Evolutionary conservation across 139 green algal species (phyloP).

Genomic region (Chlamydomonas applanata): DNA sequence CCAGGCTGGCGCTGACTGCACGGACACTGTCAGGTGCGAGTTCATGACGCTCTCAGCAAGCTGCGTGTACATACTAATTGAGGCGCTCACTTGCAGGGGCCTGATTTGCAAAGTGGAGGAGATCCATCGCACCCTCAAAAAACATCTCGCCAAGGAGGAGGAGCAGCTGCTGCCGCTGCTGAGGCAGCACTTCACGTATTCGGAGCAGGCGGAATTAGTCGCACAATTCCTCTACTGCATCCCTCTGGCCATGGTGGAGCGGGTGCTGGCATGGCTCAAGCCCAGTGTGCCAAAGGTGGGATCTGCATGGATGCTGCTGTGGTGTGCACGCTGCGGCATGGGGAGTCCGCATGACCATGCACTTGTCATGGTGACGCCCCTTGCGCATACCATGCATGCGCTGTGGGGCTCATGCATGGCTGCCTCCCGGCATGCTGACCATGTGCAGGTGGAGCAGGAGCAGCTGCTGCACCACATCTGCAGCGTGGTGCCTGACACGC

Average conservation of each 20-base stretch:
- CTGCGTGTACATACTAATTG: background rate
- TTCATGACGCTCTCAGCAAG: background rate
- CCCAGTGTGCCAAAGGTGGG: constrained; percentile 40
- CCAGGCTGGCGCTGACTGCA: constrained; percentile 44
- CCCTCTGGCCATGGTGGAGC: constrained; percentile 76
- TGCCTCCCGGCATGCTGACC: background rate
- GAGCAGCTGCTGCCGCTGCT: constrained; percentile 95
- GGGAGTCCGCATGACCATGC: background rate
- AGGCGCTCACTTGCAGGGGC: constrained; percentile 32
- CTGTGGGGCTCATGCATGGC: background rate
- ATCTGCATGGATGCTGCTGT: background rate
- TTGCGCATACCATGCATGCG: background rate
- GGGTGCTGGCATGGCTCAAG: constrained; percentile 79
- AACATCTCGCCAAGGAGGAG: constrained; percentile 96
- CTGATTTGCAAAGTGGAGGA: constrained; percentile 73
- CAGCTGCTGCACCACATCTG: constrained; percentile 55
- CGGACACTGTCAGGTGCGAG: constrained; percentile 47
- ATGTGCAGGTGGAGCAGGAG: constrained; percentile 42
- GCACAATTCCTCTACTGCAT: constrained; percentile 97
- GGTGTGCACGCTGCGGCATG: background rate
- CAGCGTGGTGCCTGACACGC: constrained; percentile 63
- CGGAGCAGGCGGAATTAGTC: constrained; percentile 85
- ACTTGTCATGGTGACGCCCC: too few species aligned
- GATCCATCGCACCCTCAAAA: constrained; percentile 84
- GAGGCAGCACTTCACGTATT: constrained; percentile 76